A percentile compares a stretch with the other conserved stretches of the same genome.
phyloP scores from a whole-genome alignment of 768 basidiomycete genomes.

The Russula ochroleuca region DNA sequence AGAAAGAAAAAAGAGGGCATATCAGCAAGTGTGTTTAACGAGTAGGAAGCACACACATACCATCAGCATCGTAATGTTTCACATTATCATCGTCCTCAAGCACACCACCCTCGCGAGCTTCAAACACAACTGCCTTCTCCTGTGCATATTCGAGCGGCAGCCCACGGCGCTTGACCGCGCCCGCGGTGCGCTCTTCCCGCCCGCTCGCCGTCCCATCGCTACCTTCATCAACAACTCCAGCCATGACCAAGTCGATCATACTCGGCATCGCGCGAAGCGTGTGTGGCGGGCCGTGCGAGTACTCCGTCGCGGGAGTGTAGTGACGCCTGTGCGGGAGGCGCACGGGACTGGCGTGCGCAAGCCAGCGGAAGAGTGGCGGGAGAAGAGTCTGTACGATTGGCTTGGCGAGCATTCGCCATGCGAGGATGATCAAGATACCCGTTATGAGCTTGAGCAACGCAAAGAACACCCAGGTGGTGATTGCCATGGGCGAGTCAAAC shows the following conservation, averaged over 20 bases:
- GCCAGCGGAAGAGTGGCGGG: constrained; percentile 78
- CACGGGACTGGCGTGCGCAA: constrained; percentile 51
- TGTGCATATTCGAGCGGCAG: background rate
- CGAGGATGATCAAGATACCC: constrained; percentile 78
- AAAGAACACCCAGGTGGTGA: constrained; percentile 37
- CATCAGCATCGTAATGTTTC: constrained; percentile 84
- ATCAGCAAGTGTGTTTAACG: background rate
- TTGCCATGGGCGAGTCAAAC: constrained; percentile 38
- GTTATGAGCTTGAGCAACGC: constrained; percentile 39
- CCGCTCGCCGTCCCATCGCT: constrained; percentile 31
- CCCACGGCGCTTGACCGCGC: constrained; percentile 35
- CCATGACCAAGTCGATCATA: constrained; percentile 52
- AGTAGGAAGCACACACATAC: constrained; percentile 41
- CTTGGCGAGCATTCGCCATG: constrained; percentile 87
- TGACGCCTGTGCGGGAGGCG: constrained; percentile 78
- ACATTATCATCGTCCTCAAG: constrained; percentile 39
- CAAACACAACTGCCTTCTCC: constrained; percentile 23
- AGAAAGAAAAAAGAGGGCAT: constrained; percentile 11
- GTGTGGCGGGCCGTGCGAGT: constrained; percentile 61
- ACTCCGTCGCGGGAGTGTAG: constrained; percentile 90
- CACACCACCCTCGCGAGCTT: constrained; percentile 26
- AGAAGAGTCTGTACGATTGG: constrained; percentile 65
- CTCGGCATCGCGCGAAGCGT: constrained; percentile 72
- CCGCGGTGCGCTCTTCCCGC: constrained; percentile 39
- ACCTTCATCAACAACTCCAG: constrained; percentile 30